phyloP scores from a whole-genome alignment of 2,329 filamentous ascomycete genomes.

The Scedosporium dehoogii region DNA sequence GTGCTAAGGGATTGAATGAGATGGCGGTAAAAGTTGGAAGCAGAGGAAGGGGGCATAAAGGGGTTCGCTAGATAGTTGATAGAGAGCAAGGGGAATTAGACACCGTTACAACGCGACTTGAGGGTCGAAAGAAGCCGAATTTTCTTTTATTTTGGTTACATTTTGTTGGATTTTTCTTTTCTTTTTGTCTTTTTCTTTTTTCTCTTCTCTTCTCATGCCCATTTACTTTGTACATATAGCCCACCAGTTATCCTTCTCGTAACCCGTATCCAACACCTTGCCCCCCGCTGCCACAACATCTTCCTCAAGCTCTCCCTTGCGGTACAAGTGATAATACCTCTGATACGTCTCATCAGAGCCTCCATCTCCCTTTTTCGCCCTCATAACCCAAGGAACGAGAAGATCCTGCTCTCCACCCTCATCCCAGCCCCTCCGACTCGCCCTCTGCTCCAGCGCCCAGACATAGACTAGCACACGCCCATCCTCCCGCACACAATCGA shows the following conservation, averaged over 20 bases:
- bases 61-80: neutral
- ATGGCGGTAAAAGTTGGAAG: neutral
- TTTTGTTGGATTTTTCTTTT: neutral
- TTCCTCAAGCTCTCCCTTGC: constrained; percentile 73
- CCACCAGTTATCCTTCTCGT: constrained; percentile 99
- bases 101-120: neutral
- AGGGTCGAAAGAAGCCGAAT: no score
- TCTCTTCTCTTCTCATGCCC: neutral
- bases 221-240: constrained; percentile 42
- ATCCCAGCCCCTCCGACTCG: constrained; percentile 81
- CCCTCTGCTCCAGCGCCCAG: constrained; percentile 89
- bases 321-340: constrained; percentile 91
- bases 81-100: neutral
- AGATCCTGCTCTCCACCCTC: constrained; percentile 77
- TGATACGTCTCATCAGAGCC: constrained; percentile 54
- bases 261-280: constrained; percentile 66
- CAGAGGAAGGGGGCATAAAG: neutral
- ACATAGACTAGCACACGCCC: constrained; percentile 78
- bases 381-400: constrained; percentile 89
- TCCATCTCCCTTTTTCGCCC: constrained; percentile 9
- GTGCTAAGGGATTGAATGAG: neutral
- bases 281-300: constrained; percentile 70
- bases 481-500: constrained; percentile 50
- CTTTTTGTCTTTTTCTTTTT: constrained; percentile 1
- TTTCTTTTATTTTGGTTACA: neutral